Evolutionary conservation across 2,329 filamentous ascomycete genomes (phyloP), one percentile per base, ranked within the genome.

Genomic region (Colletotrichum scovillei): DNA sequence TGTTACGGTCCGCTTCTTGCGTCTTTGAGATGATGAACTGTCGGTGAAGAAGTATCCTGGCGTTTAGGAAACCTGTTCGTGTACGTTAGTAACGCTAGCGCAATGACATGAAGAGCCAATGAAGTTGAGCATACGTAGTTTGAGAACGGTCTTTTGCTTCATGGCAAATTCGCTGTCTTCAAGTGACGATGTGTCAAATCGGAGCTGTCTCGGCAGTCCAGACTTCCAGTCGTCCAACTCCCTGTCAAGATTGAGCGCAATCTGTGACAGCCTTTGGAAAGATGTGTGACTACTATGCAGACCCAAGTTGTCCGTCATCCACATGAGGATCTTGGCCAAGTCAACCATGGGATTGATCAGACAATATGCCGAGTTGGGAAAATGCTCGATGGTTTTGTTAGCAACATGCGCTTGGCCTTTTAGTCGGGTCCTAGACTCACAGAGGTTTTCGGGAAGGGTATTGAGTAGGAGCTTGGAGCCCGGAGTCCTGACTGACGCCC

Each of bases 331-430:
- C 63, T 72, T 74, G 63, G 72, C 63, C 5, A 74, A 22, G 1
- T 74, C 68, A n/a, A 74, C 72, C 68, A 74, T 74, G 8, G 63
- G 69, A 22, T 74, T 74, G 53, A 74, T 72, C 4, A 74, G 63
- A 8, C 69, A 72, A 6, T 60, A 67, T 0, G 72, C 65, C 5
- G 72, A 74, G 49, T 65, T 74, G 14, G 69, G 60, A 12, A 72
- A 74, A 9, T 65, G 63, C 68, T 74, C 4, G 7, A 14, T 1
- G 0, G 6, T 9, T 9, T n/a, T 62, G 28, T 49, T 9, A 30
- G 38, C 42, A 6, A 32, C 4, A 4, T 32, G n/a, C 6, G 9
- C 14, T 16, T n/a, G 12, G 3, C 53, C 9, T 28, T 5, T 5
- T 12, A 12, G 19, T 9, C 35, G 22, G 22, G 24, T 8, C 3